phyloP scores from a whole-genome alignment of 2,329 filamentous ascomycete genomes.

The Cylindrodendrum hubeiense region DNA sequence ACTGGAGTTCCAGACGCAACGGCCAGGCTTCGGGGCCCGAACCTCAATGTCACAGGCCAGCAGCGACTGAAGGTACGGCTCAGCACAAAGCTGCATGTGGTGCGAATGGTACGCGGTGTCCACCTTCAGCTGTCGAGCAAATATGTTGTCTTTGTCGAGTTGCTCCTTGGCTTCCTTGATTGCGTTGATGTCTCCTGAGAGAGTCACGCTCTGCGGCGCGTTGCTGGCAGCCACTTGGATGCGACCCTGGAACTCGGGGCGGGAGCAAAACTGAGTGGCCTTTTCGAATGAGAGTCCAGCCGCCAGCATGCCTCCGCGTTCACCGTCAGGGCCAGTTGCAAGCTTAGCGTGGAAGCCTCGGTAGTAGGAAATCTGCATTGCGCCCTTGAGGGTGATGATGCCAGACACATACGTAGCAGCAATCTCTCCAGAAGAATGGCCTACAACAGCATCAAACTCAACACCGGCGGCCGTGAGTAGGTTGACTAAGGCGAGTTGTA shows the following conservation, averaged over 20 bases:
- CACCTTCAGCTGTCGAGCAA: constrained; percentile 33
- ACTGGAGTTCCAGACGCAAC: constrained; percentile 31
- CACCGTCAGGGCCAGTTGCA: constrained; percentile 14
- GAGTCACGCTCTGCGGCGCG: constrained; percentile 36
- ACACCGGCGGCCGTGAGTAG: constrained; percentile 47
- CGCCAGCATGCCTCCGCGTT: constrained; percentile 37
- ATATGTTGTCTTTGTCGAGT: constrained; percentile 30
- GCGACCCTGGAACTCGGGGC: constrained; percentile 33
- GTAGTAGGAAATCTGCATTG: constrained; percentile 43
- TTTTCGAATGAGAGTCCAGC: constrained; percentile 35
- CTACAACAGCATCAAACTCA: constrained; percentile 52
- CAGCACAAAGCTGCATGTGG: constrained; percentile 25
- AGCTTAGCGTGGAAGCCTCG: constrained; percentile 20
- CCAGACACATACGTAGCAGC: constrained; percentile 63
- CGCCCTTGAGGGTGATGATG: constrained; percentile 46
- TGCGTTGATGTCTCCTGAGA: constrained; percentile 36
- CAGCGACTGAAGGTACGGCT: constrained; percentile 7
- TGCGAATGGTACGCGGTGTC: constrained; percentile 39
- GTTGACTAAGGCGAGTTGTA: constrained; percentile 45
- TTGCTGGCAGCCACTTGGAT: constrained; percentile 44
- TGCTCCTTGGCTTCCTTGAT: constrained; percentile 26
- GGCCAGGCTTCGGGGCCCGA: constrained; percentile 10
- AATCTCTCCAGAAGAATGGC: constrained; percentile 64
- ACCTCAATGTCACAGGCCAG: constrained; percentile 7
- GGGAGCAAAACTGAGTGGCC: constrained; percentile 26